Base-by-base conservation (phyloP, 371 early-diverging fungal genomes). In the Fennellomyces sp. region DNA sequence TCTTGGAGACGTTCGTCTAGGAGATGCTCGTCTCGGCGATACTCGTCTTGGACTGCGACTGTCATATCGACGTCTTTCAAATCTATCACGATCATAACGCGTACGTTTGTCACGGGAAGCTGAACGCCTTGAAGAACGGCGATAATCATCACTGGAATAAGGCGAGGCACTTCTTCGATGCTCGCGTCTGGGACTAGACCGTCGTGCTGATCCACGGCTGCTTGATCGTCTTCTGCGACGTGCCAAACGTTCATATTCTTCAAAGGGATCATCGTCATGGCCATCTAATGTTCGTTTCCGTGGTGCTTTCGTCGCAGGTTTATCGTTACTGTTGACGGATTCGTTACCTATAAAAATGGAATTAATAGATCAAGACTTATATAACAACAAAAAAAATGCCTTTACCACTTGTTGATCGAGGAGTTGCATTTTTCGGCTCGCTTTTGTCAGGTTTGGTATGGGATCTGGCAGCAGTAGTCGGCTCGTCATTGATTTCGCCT, bases 241-340 rank as follows among this genome's bases (percentile, higher is more conserved):
- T 13, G 60, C 59, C 0, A 76, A 50, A 17, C 77, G 61, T 61
- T 76, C 77, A 26, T 76, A 76, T 61, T 76, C 77, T 15, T 55
- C 73, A 71, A 76, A 76, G 3, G 69, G 69, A 36, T 73, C 77
- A 17, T 76, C 73, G 15, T 71, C 73, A 47, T 31, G 47, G 39
- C 5, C 64, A 38, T 29, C n/a, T n/a, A n/a, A n/a, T n/a, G 49
- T 53, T 36, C 64, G 7, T 58, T 60, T 64, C 11, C 54, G 54
- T n/a, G 60, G 58, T 19, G 33, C 26, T 21, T 30, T 31, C 53
- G 36, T 26, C 23, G 33, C 25, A 25, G 25, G 48, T 27, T 4
- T 30, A 12, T 31, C 12, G 31, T 17, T 39, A 30, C 4, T 41
- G 7, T 41, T 39, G 11, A 39, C 60, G 25, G 2, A 6, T 31